Evolutionary conservation across 768 basidiomycete genomes (phyloP).

Genomic region (Gautieria morchelliformis): DNA sequence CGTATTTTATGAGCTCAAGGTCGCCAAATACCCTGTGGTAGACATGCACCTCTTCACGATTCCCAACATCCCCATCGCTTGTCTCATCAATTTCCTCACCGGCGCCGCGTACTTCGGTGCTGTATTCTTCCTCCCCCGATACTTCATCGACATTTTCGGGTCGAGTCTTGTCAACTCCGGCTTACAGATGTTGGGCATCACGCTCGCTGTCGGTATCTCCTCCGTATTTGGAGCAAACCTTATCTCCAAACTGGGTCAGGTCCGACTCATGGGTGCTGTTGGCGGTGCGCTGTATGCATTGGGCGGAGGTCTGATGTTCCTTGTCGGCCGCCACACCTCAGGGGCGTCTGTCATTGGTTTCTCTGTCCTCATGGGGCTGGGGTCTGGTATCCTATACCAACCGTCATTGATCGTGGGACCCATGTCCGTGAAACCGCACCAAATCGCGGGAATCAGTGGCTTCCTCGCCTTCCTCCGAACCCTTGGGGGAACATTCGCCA

Average conservation of each 20-base stretch:
- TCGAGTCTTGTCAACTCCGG: conserved; percentile 25
- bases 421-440: too few relatives aligned
- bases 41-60: conserved; percentile 24
- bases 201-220: conserved; percentile 23
- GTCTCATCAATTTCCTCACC: conserved; percentile 29
- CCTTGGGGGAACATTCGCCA: too few relatives aligned
- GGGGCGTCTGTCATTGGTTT: too few relatives aligned
- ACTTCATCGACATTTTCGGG: conserved; percentile 29
- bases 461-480: too few relatives aligned
- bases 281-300: too few relatives aligned
- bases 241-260: conserved; percentile 22
- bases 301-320: too few relatives aligned
- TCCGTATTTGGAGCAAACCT: conserved; percentile 27
- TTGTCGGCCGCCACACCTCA: too few relatives aligned
- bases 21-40: conserved; percentile 24
- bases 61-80: conserved; percentile 28
- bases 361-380: too few relatives aligned
- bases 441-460: too few relatives aligned
- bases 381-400: too few relatives aligned
- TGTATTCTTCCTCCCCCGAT: conserved; percentile 29
- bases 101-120: conserved; percentile 29
- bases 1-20: conserved; percentile 24
- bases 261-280: conserved; percentile 26
- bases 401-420: too few relatives aligned
- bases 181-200: conserved; percentile 26